Conservation (phyloP, 148 eudicot species). For the Amaranthus palmeri region DNA sequence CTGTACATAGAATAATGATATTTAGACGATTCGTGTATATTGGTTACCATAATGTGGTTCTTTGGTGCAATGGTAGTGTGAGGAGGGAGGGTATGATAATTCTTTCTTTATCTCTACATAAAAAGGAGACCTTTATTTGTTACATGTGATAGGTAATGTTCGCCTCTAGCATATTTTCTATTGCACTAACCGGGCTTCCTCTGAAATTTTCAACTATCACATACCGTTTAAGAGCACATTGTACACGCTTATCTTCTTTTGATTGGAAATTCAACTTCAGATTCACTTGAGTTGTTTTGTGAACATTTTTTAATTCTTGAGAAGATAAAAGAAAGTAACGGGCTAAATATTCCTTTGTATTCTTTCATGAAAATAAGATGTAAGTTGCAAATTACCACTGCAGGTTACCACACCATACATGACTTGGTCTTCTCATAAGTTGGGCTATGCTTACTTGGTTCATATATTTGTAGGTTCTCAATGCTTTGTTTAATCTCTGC, state of each 20-base stretch:
- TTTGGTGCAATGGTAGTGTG: neutral
- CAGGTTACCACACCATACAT: neutral
- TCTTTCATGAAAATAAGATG: neutral
- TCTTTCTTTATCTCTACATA: neutral
- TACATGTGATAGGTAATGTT: neutral
- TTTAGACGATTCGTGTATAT: neutral
- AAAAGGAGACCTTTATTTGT: neutral
- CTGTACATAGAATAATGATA: neutral
- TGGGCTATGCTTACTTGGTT: slow-evolving; percentile 11
- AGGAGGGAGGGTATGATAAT: neutral
- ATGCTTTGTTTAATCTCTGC: slow-evolving; percentile 94
- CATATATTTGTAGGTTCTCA: slow-evolving; percentile 60
- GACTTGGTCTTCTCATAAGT: neutral
- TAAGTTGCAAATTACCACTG: neutral
- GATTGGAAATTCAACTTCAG: neutral
- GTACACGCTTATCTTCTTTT: neutral
- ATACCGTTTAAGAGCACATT: neutral
- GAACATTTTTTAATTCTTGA: neutral
- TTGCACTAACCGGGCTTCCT: neutral
- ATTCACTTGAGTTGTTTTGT: neutral
- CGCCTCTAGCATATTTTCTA: neutral
- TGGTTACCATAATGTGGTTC: neutral
- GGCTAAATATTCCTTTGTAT: neutral
- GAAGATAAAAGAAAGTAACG: neutral
- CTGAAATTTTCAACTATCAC: neutral